Evolutionary conservation across 2,329 filamentous ascomycete genomes (phyloP).

Genomic region (Penicillium freii): DNA sequence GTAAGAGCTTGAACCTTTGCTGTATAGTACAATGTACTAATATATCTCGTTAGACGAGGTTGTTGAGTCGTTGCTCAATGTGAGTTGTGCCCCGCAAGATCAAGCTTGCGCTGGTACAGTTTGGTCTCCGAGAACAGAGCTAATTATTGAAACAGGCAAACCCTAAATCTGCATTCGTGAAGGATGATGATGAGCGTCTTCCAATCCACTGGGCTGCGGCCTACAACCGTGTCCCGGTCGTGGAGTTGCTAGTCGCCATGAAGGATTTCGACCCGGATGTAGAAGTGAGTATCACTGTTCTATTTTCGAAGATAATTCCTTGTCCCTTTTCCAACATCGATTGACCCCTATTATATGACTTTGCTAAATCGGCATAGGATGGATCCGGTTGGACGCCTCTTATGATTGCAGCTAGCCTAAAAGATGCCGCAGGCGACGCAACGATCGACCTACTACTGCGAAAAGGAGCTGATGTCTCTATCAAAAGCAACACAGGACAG

Average conservation of each 20-base stretch:
- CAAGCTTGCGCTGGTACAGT: background rate
- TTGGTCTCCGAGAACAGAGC: background rate
- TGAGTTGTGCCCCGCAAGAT: conserved; percentile 42
- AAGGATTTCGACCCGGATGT: conserved; percentile 81
- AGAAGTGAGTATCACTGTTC: conserved; percentile 53
- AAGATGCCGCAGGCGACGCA: conserved; percentile 45
- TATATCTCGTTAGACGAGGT: conserved; percentile 54
- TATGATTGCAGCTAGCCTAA: conserved; percentile 51
- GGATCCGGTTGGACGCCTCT: conserved; percentile 51
- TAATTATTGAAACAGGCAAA: conserved; percentile 61
- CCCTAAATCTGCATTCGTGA: conserved; percentile 69
- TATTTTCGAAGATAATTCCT: background rate
- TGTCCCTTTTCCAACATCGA: background rate
- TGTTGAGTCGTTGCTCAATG: conserved; percentile 73
- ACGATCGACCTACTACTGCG: conserved; percentile 47
- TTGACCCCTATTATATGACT: background rate
- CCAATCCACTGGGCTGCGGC: conserved; percentile 94
- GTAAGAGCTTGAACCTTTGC: conserved; percentile 52
- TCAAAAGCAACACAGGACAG: conserved; percentile 45
- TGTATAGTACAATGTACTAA: conserved; percentile 22
- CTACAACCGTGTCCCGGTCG: conserved; percentile 73
- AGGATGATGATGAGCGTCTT: conserved; percentile 83
- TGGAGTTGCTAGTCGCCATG: conserved; percentile 66
- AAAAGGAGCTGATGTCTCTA: conserved; percentile 49
- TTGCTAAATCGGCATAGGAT: conserved; percentile 34